Percentiles rank a stretch among this genome's conserved stretches.
phyloP scores from a whole-genome alignment of 2,329 filamentous ascomycete genomes.

The Juglanconis sp. region DNA sequence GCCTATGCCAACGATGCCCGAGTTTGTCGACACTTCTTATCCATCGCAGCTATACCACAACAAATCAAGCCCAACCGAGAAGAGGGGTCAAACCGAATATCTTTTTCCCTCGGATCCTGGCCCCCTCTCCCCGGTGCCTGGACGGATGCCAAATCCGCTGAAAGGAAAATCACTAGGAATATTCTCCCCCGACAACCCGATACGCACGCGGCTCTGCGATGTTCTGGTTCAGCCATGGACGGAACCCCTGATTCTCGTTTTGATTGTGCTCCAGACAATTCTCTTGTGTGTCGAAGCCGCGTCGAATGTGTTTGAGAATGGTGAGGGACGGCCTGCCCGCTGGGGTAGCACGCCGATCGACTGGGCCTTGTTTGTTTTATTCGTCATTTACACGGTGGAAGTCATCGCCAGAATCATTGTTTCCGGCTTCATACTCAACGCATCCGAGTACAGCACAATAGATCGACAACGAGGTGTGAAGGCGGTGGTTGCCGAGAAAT shows the following conservation, averaged over 20 bases:
- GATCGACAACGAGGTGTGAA: constrained; percentile 73
- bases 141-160: constrained; percentile 67
- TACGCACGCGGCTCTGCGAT: constrained; percentile 75
- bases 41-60: constrained; percentile 40
- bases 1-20: constrained; percentile 41
- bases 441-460: constrained; percentile 86
- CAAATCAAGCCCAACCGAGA: constrained; percentile 41
- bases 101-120: constrained; percentile 28
- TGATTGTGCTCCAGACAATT: constrained; percentile 86
- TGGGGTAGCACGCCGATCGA: constrained; percentile 73
- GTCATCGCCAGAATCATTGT: constrained; percentile 81
- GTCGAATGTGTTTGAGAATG: constrained; percentile 63
- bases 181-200: constrained; percentile 72
- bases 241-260: constrained; percentile 78
- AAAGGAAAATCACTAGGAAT: constrained; percentile 83
- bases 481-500: constrained; percentile 72
- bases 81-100: constrained; percentile 34
- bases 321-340: constrained; percentile 54
- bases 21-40: constrained; percentile 49
- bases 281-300: constrained; percentile 83
- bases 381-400: constrained; percentile 87
- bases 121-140: constrained; percentile 28
- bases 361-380: constrained; percentile 77
- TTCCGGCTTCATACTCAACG: constrained; percentile 88
- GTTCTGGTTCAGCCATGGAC: constrained; percentile 81